Percentiles rank a stretch among this genome's conserved stretches.
phyloP scores from a whole-genome alignment of 768 basidiomycete species.

The Tylopilus intermedius region DNA sequence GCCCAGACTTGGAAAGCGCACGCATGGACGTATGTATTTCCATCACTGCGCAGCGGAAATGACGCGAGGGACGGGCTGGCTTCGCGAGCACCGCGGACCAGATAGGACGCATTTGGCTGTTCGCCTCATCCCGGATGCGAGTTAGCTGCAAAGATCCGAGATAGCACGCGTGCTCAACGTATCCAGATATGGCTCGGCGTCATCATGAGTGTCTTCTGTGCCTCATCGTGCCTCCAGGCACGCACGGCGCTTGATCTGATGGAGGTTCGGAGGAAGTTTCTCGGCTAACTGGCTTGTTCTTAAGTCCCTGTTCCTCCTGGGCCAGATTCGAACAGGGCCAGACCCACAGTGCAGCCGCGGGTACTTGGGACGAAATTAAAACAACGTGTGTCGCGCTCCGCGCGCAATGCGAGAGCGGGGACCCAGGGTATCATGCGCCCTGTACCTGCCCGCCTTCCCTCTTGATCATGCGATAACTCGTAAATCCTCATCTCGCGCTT shows the following conservation, averaged over 20 bases:
- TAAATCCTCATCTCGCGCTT: background rate
- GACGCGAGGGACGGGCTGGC: background rate
- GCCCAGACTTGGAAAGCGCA: background rate
- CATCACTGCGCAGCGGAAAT: constrained; percentile 2
- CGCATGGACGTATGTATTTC: too few relatives aligned
- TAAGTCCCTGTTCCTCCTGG: background rate
- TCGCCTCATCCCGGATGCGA: background rate
- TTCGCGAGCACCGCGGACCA: background rate
- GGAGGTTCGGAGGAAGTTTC: background rate
- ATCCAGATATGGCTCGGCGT: background rate
- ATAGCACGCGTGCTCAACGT: background rate
- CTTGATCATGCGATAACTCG: background rate
- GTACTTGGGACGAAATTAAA: background rate
- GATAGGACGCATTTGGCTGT: background rate
- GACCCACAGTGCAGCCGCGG: background rate
- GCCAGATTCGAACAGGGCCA: background rate
- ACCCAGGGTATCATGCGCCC: background rate
- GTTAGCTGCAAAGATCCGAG: background rate
- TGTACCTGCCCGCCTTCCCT: background rate
- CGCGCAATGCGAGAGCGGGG: background rate
- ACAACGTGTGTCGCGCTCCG: background rate
- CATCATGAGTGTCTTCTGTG: background rate
- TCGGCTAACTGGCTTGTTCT: background rate
- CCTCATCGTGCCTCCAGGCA: constrained; percentile 2
- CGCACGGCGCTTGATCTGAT: background rate